Evolutionary conservation across 2,329 filamentous ascomycete species (phyloP), one percentile per base, ranked within the genome.

Genomic region (Talaromyces sp.): DNA sequence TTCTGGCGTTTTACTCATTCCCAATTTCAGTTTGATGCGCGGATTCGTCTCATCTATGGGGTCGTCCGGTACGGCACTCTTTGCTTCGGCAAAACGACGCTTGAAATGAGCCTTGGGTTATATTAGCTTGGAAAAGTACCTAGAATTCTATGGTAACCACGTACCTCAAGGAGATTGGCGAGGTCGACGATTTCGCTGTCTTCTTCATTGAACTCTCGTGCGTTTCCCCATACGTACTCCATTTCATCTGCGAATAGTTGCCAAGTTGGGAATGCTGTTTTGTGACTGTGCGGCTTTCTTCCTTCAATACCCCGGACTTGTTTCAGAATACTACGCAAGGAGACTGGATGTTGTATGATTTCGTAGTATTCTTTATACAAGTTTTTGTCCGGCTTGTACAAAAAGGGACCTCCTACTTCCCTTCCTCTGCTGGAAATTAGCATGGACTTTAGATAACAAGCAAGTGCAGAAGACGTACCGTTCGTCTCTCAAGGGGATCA

Each of bases 201-300:
- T 71, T 96, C 92, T 74, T 96, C 91, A 68, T 97, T 97, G 80
- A 93, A 97, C 64, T 88, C 88, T 70, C 87, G 89, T 0, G 92
- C 92, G 75, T 97, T 97, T 56, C 83, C 84, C 93, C 93, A 97
- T 48, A 97, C 87, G 59, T 91, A 83, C 69, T 87, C 90, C 12
- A 91, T 83, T 70, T 90, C 90, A 60, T 92, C 87, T 73, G 92
- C 91, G 67, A 96, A 91, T 0, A 87, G 83, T 62, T 87, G 83
- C 93, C 93, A 97, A 58, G 81, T 89, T 73, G 91, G 93, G 76
- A 92, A 91, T 55, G 92, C 87, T 56, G 88, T 88, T 28, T 77
- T 73, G 11, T 78, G 80, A 2, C 83, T 82, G 6, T 85, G 82
- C 28, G 86, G 84, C 46, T 84, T 83, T 50, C 89, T 85, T 23